phyloP scores from a whole-genome alignment of 495 filamentous ascomycete genomes.

The Polyplosphaeria fusca region DNA sequence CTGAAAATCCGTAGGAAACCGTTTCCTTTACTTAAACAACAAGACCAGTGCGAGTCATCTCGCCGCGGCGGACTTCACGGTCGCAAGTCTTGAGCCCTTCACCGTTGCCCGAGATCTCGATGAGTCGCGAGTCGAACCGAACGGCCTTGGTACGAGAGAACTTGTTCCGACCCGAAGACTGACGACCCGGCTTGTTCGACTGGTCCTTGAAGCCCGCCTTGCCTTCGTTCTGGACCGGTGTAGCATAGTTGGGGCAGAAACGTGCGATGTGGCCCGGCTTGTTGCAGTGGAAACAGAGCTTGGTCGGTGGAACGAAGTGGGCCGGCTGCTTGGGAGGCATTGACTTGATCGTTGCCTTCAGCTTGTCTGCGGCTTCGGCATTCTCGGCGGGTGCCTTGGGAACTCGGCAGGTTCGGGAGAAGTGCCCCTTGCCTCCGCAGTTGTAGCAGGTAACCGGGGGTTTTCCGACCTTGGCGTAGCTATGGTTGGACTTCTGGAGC shows the following conservation, averaged over 20 bases:
- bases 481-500: neutral
- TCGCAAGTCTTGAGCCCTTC: slow-evolving; percentile 7
- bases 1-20: too few relatives aligned
- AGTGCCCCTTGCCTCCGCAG: neutral
- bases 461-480: neutral
- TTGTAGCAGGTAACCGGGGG: slow-evolving; percentile 1
- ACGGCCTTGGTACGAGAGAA: neutral
- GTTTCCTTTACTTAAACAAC: neutral
- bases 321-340: neutral
- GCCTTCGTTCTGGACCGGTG: neutral
- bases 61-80: neutral
- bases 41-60: slow-evolving; percentile 2
- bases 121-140: neutral
- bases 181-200: neutral
- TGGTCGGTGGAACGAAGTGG: neutral
- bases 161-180: slow-evolving; percentile 1
- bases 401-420: neutral
- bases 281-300: slow-evolving; percentile 7
- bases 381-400: neutral
- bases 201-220: neutral
- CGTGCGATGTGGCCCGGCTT: slow-evolving; percentile 7
- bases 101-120: slow-evolving; percentile 1
- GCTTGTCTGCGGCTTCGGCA: neutral
- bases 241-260: neutral
- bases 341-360: neutral